Evolutionary conservation across 1,284 basidiomycete species (phyloP).

Genomic region (Microbotryum scabiosae): DNA sequence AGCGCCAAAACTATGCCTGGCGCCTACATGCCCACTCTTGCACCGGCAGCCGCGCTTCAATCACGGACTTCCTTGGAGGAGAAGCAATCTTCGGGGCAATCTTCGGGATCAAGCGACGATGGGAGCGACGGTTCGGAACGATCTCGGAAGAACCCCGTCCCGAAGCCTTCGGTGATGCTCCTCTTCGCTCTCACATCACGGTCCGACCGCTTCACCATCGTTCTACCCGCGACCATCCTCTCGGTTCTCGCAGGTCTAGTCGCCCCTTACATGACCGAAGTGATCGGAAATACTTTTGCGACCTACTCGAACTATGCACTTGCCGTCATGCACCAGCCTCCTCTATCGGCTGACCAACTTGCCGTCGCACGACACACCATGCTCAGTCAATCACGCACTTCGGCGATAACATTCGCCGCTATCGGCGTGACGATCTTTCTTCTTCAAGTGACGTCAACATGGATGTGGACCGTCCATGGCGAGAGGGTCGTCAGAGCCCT

Average conservation of each 20-base stretch:
- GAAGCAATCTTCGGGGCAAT: no score
- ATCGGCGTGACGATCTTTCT: slow-evolving; percentile 60
- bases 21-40: no score
- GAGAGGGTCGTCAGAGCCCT: slow-evolving; percentile 68
- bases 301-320: slow-evolving; percentile 54
- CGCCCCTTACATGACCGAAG: slow-evolving; percentile 85
- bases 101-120: no score
- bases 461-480: slow-evolving; percentile 79
- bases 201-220: slow-evolving; percentile 7
- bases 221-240: slow-evolving; percentile 62
- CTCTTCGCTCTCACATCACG: slow-evolving; percentile 22
- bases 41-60: no score
- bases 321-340: slow-evolving; percentile 37
- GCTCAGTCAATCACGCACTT: slow-evolving; percentile 52
- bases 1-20: no score
- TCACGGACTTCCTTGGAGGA: no score
- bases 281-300: slow-evolving; percentile 78
- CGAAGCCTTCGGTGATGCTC: slow-evolving; percentile 16
- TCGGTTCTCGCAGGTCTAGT: slow-evolving; percentile 66
- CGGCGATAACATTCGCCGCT: slow-evolving; percentile 60
- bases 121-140: no score
- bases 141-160: not conserved
- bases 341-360: slow-evolving; percentile 43
- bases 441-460: slow-evolving; percentile 48
- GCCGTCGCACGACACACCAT: slow-evolving; percentile 46